Evolutionary conservation across 495 filamentous ascomycete species (phyloP).

Genomic region (Penicillium cataractarum): DNA sequence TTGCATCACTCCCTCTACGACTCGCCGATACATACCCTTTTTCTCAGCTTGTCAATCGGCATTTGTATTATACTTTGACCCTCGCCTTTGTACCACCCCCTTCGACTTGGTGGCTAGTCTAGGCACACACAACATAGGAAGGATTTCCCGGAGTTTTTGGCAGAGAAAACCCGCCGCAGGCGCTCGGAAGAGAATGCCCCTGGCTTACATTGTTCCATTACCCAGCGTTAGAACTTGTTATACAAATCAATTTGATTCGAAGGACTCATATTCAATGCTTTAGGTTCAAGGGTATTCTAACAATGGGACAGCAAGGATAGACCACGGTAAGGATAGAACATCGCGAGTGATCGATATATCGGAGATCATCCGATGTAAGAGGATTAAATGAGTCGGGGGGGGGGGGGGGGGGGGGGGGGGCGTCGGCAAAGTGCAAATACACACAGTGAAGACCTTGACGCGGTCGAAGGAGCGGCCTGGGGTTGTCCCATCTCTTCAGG

Average conservation of each 20-base stretch:
- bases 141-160: slow-evolving; percentile 46
- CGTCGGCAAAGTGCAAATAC: not conserved
- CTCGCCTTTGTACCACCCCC: slow-evolving; percentile 5
- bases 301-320: slow-evolving; percentile 13
- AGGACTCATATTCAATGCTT: slow-evolving; percentile 4
- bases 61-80: slow-evolving; percentile 41
- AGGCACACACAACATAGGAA: slow-evolving; percentile 31
- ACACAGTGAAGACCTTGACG: not conserved
- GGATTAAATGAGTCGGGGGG: not conserved
- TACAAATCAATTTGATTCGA: slow-evolving; percentile 26
- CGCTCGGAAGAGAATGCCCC: slow-evolving; percentile 17
- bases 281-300: slow-evolving; percentile 14
- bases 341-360: slow-evolving; percentile 10
- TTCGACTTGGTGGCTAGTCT: slow-evolving; percentile 5
- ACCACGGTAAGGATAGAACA: slow-evolving; percentile 19
- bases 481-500: not conserved
- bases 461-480: not conserved
- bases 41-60: slow-evolving; percentile 11
- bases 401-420: not conserved
- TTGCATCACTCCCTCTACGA: slow-evolving; percentile 11
- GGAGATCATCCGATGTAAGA: not conserved
- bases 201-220: slow-evolving; percentile 37
- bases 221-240: slow-evolving; percentile 28
- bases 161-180: slow-evolving; percentile 32
- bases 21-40: slow-evolving; percentile 14